A percentile compares a stretch with the other conserved stretches of the same genome.
Conservation (phyloP, 768 basidiomycete genomes). For the Mycena polygramma region DNA sequence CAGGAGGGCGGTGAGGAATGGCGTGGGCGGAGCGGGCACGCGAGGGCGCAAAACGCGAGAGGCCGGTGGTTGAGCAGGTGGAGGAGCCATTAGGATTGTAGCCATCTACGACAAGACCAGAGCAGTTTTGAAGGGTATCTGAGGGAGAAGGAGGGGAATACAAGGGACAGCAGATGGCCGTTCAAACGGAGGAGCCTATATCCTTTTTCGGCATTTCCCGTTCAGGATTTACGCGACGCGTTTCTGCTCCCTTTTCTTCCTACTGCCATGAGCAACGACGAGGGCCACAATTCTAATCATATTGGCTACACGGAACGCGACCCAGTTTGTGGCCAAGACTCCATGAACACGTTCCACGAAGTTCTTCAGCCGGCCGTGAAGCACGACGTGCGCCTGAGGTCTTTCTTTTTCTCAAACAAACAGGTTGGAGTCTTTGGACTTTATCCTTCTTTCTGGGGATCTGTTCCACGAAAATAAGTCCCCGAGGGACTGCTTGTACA, state of each 20-base stretch:
- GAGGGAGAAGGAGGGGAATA: neutral
- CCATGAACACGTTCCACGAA: slow-evolving; percentile 95
- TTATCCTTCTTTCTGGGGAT: slow-evolving; percentile 93
- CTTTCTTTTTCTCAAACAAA: slow-evolving; percentile 18
- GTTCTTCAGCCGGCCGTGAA: slow-evolving; percentile 94
- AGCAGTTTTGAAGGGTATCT: slow-evolving; percentile 13
- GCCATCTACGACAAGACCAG: neutral
- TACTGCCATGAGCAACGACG: slow-evolving; percentile 31
- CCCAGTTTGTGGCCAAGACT: slow-evolving; percentile 93
- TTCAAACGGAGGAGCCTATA: neutral
- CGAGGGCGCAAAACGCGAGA: too few relatives aligned
- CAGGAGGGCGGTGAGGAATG: too few relatives aligned
- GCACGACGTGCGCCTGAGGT: slow-evolving; percentile 73
- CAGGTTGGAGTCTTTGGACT: slow-evolving; percentile 93
- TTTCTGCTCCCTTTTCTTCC: neutral
- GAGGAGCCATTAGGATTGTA: slow-evolving; percentile 42
- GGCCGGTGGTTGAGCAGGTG: slow-evolving; percentile 47
- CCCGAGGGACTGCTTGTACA: slow-evolving; percentile 89
- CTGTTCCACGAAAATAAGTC: slow-evolving; percentile 98
- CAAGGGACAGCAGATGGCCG: slow-evolving; percentile 9
- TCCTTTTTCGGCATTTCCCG: neutral
- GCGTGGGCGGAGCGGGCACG: too few relatives aligned
- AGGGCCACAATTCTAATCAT: slow-evolving; percentile 65
- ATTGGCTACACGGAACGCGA: slow-evolving; percentile 96
- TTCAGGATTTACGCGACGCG: slow-evolving; percentile 35